Percentiles rank a stretch among this genome's conserved stretches.
These are phyloP conservation scores for Solanum arcanum DNA, from an alignment of 257 asterid species.

Conservation along the genomic window DNA sequence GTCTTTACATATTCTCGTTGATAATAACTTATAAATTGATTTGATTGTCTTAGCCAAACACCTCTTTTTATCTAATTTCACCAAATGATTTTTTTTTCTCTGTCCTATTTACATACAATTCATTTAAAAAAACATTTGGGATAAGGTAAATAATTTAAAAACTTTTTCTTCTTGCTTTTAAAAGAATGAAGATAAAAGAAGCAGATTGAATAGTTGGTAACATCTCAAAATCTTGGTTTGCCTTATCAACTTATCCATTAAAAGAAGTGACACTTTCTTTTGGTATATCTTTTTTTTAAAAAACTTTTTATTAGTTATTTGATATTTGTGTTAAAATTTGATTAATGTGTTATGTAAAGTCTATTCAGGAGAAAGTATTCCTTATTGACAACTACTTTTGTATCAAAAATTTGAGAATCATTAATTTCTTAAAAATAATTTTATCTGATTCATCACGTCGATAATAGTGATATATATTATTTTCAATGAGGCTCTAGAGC, in stretches of 20 bases:
- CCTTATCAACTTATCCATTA: background rate
- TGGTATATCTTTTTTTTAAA: background rate
- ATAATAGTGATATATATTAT: background rate
- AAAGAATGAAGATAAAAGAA: background rate
- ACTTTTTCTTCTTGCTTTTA: background rate
- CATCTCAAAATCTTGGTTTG: background rate
- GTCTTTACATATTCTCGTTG: too few relatives aligned
- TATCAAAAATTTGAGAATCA: too few relatives aligned
- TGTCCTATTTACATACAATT: background rate
- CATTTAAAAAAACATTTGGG: background rate
- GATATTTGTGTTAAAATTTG: too few relatives aligned
- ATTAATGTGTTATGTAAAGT: too few relatives aligned
- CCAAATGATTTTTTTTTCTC: background rate
- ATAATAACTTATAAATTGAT: background rate
- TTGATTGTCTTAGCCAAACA: background rate
- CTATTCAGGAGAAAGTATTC: background rate
- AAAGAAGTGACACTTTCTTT: background rate
- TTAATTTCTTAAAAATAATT: too few relatives aligned
- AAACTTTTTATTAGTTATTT: too few relatives aligned
- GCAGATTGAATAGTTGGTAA: background rate
- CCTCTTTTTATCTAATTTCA: background rate
- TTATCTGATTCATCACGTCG: accelerated
- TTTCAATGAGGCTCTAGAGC: background rate
- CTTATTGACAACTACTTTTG: too few relatives aligned
- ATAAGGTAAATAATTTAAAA: background rate